Base-by-base conservation (phyloP, 768 basidiomycete genomes). In the Epithele typhae region DNA sequence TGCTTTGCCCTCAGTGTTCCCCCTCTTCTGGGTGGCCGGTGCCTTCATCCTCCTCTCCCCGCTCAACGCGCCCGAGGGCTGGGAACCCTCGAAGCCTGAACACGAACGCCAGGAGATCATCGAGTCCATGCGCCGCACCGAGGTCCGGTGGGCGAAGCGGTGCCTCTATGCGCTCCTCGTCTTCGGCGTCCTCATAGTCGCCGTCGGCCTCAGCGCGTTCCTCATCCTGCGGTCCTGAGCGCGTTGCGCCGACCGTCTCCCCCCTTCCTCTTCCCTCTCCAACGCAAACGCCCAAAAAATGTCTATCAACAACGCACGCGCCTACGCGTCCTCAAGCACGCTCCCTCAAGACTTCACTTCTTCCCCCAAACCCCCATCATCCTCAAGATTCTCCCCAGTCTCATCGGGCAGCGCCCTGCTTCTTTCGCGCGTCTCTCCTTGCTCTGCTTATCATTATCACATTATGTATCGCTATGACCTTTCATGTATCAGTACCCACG, bases 21-120 rank as follows among this genome's bases (percentile, higher is more conserved):
- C 74, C n/a, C 68, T 66, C 14, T 68, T 75, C 48, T 78, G 77
- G 76, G 35, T 74, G 18, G 55, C 71, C 5, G 73, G 74, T 15
- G 56, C 64, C 7, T 42, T 65, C 54, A 68, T 77, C 37, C 57
- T 75, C 17, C 34, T 66, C 37, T 69, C 63, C 5, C 73, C 75
- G 1, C 64, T 76, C n/a, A 52, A 53, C 27, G 65, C 63, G 4
- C 72, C 74, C 2, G 48, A 51, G 24, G 56, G 56, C 18, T 68
- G 66, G 68, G 64, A 66, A 46, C 46, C 60, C 23, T 52, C 63
- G 10, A 76, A 74, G 48, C 61, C 70, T 2, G 61, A 59, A 30
- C 49, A 46, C 7, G 74, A 73, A 46, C 65, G 64, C 27, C 45
- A 59, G 37, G 56, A 61, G 23, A 42, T 71, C 9, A 47, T 72